Base-by-base conservation (phyloP, 2,329 filamentous ascomycete species). In the Lachnellula cervina region DNA sequence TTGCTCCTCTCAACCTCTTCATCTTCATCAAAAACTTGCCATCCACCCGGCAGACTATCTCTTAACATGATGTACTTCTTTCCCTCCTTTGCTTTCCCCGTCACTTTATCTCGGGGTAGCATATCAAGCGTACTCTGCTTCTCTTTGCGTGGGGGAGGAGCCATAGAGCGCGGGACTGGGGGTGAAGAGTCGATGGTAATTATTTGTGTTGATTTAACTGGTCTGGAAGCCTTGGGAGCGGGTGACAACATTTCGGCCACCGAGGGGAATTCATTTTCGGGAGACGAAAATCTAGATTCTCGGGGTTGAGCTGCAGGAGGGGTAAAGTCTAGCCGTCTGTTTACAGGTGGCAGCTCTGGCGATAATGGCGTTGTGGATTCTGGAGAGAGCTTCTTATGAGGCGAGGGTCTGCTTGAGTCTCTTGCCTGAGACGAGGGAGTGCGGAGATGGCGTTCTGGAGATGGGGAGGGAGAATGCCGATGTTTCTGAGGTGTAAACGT, bases 31-130 rank as follows among this genome's bases (percentile, higher is more conserved):
- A 65, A 48, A 53, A 66, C 63, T 54, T 66, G 69, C 68, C 69
- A 73, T 2, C 65, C 64, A 2, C 71, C 71, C 5, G 67, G 68
- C 25, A 72, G 58, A 57, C 68, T 71, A 13, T 71, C 67, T n/a
- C 71, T 60, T 4, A 66, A 56, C 34, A 68, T 57, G 6, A 69
- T 64, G 43, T 59, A 67, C 45, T 65, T 60, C 45, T 66, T 66
- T 8, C 17, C 32, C 21, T 58, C 52, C 28, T 55, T 62, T 38
- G 38, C 38, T 25, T 35, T 47, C 6, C n/a, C 19, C 2, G 5
- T 21, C 21, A 44, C 42, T 44, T 44, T 44, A 17, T 25, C n/a
- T 25, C 14, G 14, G 3, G 25, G 23, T 37, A 32, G 19, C n/a
- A 19, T 14, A 23, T 44, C 19, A 21, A 44, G 42, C 19, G 42